Base-by-base conservation (phyloP, 371 early-diverging fungal species). In the Mortierella sp. region DNA sequence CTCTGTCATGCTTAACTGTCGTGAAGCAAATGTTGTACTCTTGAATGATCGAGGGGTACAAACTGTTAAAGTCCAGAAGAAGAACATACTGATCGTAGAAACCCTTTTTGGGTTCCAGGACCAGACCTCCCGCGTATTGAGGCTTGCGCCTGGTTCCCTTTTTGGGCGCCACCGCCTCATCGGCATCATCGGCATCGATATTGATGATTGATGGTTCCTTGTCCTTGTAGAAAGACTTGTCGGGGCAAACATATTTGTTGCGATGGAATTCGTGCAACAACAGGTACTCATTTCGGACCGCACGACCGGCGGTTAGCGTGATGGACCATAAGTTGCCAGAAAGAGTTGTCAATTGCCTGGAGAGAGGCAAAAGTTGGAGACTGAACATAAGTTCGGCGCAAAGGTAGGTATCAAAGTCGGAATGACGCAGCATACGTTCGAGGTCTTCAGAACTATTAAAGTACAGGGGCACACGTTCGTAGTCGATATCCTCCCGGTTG, bases 1-100 rank as follows among this genome's bases (percentile, higher is more conserved):
- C 52, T 54, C 81, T 78, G 70, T 89, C 82, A 26, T 97, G 91
- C 50, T 94, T 92, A 6, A 99, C 96, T 0, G 99, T 99, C 14
- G 99, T 99, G 87, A 99, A 99, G 91, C 99, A 99, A 70, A 99
- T 97, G 89, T 99, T 99, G 92, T 95, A 99, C 90, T 99, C 99
- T 88, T 99, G 99, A 83, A 99, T 99, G 78, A 99, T 99, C 34
- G 99, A 99, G 65, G 99, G 99, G 84, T 99, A 99, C 92, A 99
- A 93, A 90, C 97, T 97, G 94, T 99, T 99, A 93, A 99, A 99
- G 92, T 99, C 99, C 60, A 99, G 91, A 68, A 99, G 90, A 54
- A 99, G 88, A 8, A 99, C 97, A 84, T 93, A 97, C 78, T 96
- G 97, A 87, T 99, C 99, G 88, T 99, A 99, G 77, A 99, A 95